Base-by-base conservation (phyloP, 169 alveolate genomes). In the Eimeria sp. region DNA sequence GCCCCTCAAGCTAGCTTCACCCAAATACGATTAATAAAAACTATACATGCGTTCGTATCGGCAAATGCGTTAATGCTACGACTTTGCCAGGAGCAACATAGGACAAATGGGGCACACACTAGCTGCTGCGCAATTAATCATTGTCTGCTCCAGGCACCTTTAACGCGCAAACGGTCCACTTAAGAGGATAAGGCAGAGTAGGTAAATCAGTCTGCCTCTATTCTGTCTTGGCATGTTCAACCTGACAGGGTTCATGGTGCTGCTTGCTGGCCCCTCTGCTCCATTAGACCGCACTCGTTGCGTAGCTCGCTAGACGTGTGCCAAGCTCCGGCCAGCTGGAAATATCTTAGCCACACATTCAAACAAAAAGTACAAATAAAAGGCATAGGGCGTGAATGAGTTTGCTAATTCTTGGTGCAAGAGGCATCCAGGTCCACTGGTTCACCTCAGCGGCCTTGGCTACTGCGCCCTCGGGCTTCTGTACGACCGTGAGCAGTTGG, bases 251-350 rank as follows among this genome's bases (percentile, higher is more conserved):
- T 78, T n/a, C 88, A 10, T 47, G 67, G 45, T 45, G 67, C 88
- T 78, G 65, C 45, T 47, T 9, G 11, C 20, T 73, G 51, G 25
- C 57, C 83, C 51, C 49, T 30, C 22, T 11, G 51, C 6, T 73
- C 30, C 30, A 54, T 73, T 73, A 51, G 83, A 73, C 83, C 27
- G 54, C 30, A 40, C 11, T 27, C 57, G 51, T 34, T 73, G 4
- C 83, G 57, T 73, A 30, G 83, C 57, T 73, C 83, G 83, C 83
- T 73, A 73, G 83, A 73, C 40, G 51, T 40, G 83, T 73, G 83
- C 83, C 34, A 40, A 9, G 83, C 83, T 73, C 25, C 51, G 83
- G 30, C 18, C 27, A 73, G 57, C 51, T 43, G 83, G 54, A 40
- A 73, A 73, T 40, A 73, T 14, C 82, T 34, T 73, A 34, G 83